phyloP scores from a whole-genome alignment of 2,329 filamentous ascomycete genomes.

The Alternaria gansuensis region DNA sequence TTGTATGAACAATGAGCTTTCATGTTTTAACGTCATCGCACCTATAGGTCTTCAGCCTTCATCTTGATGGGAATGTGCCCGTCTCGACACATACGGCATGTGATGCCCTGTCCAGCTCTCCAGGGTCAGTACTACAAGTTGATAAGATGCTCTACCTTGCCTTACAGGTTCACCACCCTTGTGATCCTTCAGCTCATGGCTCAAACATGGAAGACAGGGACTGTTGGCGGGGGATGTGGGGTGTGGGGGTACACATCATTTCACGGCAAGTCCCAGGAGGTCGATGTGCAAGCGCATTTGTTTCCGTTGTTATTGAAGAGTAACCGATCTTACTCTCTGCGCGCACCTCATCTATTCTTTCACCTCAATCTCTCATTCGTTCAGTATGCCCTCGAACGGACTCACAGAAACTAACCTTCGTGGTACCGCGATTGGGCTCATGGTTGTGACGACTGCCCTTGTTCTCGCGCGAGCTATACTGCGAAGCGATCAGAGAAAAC shows the following conservation, averaged over 20 bases:
- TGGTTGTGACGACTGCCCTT: background rate
- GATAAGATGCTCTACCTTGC: background rate
- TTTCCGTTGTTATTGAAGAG: too few species aligned
- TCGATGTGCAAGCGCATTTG: too few species aligned
- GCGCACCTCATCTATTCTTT: background rate
- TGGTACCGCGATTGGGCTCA: background rate
- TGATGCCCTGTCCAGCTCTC: background rate
- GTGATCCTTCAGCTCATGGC: background rate
- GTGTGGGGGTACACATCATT: background rate
- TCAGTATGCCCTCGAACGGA: background rate
- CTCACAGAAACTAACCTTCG: constrained; percentile 4
- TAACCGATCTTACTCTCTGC: too few species aligned
- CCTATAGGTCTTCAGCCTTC: background rate
- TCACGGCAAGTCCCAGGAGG: background rate
- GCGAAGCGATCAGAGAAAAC: background rate
- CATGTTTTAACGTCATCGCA: background rate
- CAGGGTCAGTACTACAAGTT: background rate
- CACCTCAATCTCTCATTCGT: too few species aligned
- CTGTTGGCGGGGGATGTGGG: background rate
- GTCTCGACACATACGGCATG: background rate
- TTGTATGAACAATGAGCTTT: background rate
- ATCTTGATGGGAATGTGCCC: background rate
- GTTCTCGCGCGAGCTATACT: background rate
- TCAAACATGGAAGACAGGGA: background rate
- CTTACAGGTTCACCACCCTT: background rate